These are phyloP conservation scores for Mycena galopus DNA, from an alignment of 768 basidiomycete genomes.

Conservation along the genomic window DNA sequence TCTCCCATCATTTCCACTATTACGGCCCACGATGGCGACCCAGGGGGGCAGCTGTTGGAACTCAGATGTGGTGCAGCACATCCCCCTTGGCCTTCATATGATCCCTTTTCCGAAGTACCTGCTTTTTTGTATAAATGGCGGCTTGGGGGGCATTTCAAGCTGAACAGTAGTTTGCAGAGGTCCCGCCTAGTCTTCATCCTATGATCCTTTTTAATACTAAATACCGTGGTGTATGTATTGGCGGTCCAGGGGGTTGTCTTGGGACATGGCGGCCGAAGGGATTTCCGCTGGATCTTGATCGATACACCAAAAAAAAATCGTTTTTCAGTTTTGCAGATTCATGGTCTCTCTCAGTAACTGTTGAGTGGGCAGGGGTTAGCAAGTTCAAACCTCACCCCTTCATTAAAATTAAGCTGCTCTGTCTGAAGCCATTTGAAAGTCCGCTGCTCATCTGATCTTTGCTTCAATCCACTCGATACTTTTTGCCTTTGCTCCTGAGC, in stretches of 20 bases:
- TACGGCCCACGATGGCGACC: neutral
- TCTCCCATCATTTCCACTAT: neutral
- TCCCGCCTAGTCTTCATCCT: constrained; percentile 42
- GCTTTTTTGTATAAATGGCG: neutral
- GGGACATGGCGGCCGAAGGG: neutral
- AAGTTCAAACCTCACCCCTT: too few relatives aligned
- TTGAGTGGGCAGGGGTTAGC: too few relatives aligned
- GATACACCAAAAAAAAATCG: constrained; percentile 6
- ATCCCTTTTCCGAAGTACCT: too few relatives aligned
- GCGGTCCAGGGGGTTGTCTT: constrained; percentile 20
- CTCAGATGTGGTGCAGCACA: neutral
- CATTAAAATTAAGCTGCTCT: too few relatives aligned
- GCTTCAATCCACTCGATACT: too few relatives aligned
- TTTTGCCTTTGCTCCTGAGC: too few relatives aligned
- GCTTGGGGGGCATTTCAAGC: constrained; percentile 23
- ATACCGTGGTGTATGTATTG: constrained; percentile 20
- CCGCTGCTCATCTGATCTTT: too few relatives aligned
- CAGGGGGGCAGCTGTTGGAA: constrained; percentile 7
- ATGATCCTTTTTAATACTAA: constrained; percentile 29
- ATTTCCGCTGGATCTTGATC: constrained; percentile 28
- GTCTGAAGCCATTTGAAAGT: too few relatives aligned
- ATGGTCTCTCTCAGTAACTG: too few relatives aligned
- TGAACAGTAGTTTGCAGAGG: constrained; percentile 14
- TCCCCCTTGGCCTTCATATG: constrained; percentile 13
- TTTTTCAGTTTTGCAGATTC: neutral